A percentile compares a stretch with the other conserved stretches of the same genome.
Conservation (phyloP, 148 eudicot species). For the Persicaria tinctoria region DNA sequence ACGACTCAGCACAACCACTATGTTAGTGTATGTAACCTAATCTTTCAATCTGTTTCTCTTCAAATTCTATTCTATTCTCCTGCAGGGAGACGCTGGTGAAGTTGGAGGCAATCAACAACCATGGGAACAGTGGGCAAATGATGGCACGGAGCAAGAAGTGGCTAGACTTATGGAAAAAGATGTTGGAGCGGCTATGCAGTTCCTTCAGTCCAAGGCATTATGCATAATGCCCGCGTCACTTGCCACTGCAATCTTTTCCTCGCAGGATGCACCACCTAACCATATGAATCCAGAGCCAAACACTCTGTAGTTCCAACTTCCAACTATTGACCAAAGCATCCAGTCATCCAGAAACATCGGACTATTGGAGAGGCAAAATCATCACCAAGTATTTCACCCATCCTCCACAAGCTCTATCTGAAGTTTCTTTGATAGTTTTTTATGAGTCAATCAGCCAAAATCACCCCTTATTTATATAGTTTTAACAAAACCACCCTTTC, state of each 20-base stretch:
- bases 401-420: too few relatives aligned
- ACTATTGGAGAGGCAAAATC: too few relatives aligned
- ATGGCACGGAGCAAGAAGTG: constrained; percentile 10
- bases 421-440: too few relatives aligned
- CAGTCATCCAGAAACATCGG: too few relatives aligned
- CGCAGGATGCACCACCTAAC: neutral
- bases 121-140: constrained; percentile 10
- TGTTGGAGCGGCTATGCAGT: constrained; percentile 9
- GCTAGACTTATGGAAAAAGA: constrained; percentile 8
- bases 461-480: too few relatives aligned
- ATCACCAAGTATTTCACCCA: too few relatives aligned
- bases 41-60: neutral
- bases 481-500: too few relatives aligned
- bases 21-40: too few relatives aligned
- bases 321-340: too few relatives aligned
- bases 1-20: too few relatives aligned
- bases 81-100: neutral
- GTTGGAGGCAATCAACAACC: neutral
- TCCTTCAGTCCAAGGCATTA: neutral
- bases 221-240: constrained; percentile 10
- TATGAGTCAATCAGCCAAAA: too few relatives aligned
- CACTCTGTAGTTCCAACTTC: neutral
- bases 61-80: neutral
- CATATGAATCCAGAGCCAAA: neutral
- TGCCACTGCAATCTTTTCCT: neutral